phyloP scores from a whole-genome alignment of 805 yeast species.

The Cyberlindnera nakhonratchasimensis region DNA sequence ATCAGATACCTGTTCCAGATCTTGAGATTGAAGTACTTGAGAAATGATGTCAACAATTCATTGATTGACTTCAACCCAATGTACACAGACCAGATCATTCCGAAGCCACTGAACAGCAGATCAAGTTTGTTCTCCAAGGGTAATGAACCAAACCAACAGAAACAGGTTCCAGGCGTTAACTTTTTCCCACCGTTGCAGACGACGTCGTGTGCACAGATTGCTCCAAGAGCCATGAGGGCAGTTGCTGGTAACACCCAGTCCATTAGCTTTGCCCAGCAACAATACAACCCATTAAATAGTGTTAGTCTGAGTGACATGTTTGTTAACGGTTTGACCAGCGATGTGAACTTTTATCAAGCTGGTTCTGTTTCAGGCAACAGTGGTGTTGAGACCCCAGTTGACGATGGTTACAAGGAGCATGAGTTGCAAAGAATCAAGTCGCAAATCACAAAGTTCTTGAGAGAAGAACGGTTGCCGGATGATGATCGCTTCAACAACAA shows the following conservation, averaged over 20 bases:
- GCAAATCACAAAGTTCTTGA: constrained; percentile 27
- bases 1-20: constrained; percentile 33
- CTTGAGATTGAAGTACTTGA: constrained; percentile 28
- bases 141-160: constrained; percentile 6
- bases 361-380: constrained; percentile 1
- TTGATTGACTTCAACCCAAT: constrained; percentile 24
- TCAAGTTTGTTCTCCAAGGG: constrained; percentile 14
- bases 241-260: constrained; percentile 22
- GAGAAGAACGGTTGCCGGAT: constrained; percentile 29
- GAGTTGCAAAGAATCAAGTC: constrained; percentile 29
- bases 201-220: constrained; percentile 31
- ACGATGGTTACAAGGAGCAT: constrained; percentile 28
- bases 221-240: constrained; percentile 32
- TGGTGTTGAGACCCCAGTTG: constrained; percentile 13
- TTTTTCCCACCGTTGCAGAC: constrained; percentile 19
- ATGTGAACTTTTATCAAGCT: constrained; percentile 14
- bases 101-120: constrained; percentile 24
- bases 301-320: constrained; percentile 29
- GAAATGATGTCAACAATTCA: constrained; percentile 18
- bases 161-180: background rate
- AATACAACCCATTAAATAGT: constrained; percentile 19
- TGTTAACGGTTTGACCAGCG: constrained; percentile 27
- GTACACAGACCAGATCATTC: constrained; percentile 28
- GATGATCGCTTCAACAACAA: constrained; percentile 30
- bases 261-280: constrained; percentile 19